These are phyloP conservation scores for Dispira parvispora DNA, from an alignment of 192 early-diverging fungal genomes.

Conservation along the genomic window DNA sequence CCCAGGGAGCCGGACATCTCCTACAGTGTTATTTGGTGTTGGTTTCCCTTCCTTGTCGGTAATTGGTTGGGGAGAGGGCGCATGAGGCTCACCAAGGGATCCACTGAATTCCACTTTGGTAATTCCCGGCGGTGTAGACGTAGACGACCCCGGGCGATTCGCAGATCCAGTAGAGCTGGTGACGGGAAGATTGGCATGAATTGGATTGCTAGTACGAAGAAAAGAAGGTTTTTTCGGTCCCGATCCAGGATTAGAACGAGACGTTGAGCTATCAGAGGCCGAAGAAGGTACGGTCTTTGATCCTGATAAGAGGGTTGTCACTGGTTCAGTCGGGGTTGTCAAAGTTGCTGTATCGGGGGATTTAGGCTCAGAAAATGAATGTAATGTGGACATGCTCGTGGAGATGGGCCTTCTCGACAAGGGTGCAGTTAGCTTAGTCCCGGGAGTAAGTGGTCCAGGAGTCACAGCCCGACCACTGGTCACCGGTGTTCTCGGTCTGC, in stretches of 20 bases:
- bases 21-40: not conserved
- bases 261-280: not conserved
- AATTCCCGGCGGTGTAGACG: not conserved
- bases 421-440: not conserved
- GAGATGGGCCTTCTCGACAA: conserved; percentile 1
- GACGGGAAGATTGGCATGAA: conserved; percentile 4
- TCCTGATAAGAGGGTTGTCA: not conserved
- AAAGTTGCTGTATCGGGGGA: not conserved
- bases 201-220: not conserved
- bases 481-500: too few relatives aligned
- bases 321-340: not conserved
- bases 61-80: not conserved
- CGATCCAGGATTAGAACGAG: not conserved
- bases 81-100: not conserved
- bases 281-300: not conserved
- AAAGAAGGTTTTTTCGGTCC: not conserved
- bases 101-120: not conserved
- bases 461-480: too few relatives aligned
- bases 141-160: not conserved
- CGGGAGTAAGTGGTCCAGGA: too few relatives aligned
- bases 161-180: not conserved
- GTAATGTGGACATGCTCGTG: not conserved
- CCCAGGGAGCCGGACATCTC: too few relatives aligned
- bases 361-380: not conserved
- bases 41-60: not conserved